Conservation (phyloP, 345 rosid species). For the Eucalyptus microcorys region DNA sequence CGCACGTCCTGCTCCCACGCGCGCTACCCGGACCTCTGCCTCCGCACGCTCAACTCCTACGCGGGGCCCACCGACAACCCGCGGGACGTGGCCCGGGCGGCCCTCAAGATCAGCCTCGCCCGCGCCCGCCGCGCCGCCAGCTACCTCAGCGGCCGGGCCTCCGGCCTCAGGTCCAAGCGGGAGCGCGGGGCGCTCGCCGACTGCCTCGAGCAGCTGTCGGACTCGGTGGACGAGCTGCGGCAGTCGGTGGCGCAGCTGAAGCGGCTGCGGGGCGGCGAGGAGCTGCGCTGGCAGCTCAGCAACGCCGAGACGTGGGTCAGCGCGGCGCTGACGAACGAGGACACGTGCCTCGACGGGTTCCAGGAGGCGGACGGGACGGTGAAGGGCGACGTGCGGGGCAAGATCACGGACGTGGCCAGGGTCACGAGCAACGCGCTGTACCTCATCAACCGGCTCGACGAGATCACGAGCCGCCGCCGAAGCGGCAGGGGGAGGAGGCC, state of each 20-base stretch:
- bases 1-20: constrained; percentile 64
- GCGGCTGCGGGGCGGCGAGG: constrained; percentile 32
- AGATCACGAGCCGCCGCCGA: background rate
- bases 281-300: constrained; percentile 53
- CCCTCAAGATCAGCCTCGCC: constrained; percentile 50
- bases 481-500: background rate
- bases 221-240: constrained; percentile 57
- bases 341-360: constrained; percentile 90
- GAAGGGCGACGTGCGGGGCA: constrained; percentile 31
- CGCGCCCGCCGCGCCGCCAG: constrained; percentile 21
- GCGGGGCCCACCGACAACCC: constrained; percentile 53
- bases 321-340: constrained; percentile 73
- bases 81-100: constrained; percentile 57
- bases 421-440: constrained; percentile 84
- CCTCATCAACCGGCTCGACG: constrained; percentile 54
- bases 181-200: constrained; percentile 48
- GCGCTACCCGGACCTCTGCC: constrained; percentile 58
- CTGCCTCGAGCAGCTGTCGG: constrained; percentile 67
- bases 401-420: constrained; percentile 48
- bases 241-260: constrained; percentile 41
- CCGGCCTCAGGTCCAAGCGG: background rate
- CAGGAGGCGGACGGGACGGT: constrained; percentile 18
- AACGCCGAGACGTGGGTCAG: constrained; percentile 86
- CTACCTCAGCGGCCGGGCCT: constrained; percentile 11
- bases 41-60: constrained; percentile 60